Base-by-base conservation (phyloP, 208 protist genomes). In the Borovskyia barvae region DNA sequence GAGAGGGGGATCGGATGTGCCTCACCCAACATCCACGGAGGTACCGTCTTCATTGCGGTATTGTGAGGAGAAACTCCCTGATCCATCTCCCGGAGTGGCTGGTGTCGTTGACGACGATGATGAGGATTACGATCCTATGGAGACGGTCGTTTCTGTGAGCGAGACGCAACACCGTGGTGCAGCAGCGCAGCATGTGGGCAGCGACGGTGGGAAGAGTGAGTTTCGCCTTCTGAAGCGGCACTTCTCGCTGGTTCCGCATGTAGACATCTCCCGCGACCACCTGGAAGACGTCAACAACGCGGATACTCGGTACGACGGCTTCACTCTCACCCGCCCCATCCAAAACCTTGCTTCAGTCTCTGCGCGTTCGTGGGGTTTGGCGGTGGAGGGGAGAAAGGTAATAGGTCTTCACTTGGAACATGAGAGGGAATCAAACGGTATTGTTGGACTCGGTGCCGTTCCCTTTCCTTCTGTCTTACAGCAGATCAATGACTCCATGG, bases 41-140 rank as follows among this genome's bases (percentile, higher is more conserved):
- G n/a, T n/a, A n/a, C n/a, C n/a, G n/a, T n/a, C n/a, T n/a, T n/a
- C n/a, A n/a, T n/a, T n/a, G n/a, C n/a, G n/a, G n/a, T n/a, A n/a
- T n/a, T n/a, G n/a, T n/a, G n/a, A n/a, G n/a, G n/a, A n/a, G n/a
- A n/a, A n/a, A n/a, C n/a, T n/a, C n/a, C n/a, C n/a, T n/a, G n/a
- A n/a, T n/a, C n/a, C n/a, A n/a, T n/a, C n/a, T n/a, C n/a, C n/a
- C n/a, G n/a, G n/a, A n/a, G n/a, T n/a, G n/a, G n/a, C n/a, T n/a
- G n/a, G n/a, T 2, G 67, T 59, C n/a, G 60, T 54, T 22, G 49
- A 52, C 29, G 54, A 68, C 8, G 73, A 80, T 9, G 63, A 74
- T 14, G 70, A 82, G 14, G 72, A 79, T 15, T 58, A 77, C 25
- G 78, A 80, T 41, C 58, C 57, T 3, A 51, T 46, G 24, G 56